phyloP scores from a whole-genome alignment of 2,329 filamentous ascomycete genomes.

The Hypoxylon rubiginosum region DNA sequence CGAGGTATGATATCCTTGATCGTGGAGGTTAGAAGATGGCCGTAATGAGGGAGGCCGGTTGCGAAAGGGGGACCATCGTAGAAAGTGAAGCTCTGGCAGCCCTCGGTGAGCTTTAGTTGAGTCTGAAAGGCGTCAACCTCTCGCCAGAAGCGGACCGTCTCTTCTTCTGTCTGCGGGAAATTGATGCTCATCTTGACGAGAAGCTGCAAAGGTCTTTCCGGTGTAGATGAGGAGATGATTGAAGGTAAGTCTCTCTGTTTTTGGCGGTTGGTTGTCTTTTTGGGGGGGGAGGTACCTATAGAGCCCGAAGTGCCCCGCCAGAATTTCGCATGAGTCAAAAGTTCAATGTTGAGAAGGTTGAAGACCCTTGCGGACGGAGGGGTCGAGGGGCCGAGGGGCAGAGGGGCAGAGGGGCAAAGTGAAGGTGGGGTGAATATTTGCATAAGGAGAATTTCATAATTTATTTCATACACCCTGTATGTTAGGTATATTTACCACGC shows the following conservation, averaged over 20 bases:
- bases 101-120: conserved; percentile 83
- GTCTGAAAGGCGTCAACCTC: conserved; percentile 92
- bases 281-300: neutral
- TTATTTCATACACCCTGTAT: too few relatives aligned
- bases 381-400: conserved; percentile 1
- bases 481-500: too few relatives aligned
- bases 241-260: neutral
- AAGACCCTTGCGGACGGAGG: conserved; percentile 14
- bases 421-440: neutral
- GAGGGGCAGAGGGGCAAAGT: conserved; percentile 7
- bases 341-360: neutral
- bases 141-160: conserved; percentile 86
- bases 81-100: conserved; percentile 89
- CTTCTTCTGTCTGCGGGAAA: conserved; percentile 93
- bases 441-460: too few relatives aligned
- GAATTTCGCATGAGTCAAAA: conserved; percentile 36
- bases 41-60: conserved; percentile 77
- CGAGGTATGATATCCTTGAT: conserved; percentile 98
- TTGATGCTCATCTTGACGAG: conserved; percentile 80
- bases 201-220: conserved; percentile 1
- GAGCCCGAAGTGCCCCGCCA: conserved; percentile 26
- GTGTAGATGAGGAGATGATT: neutral
- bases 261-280: neutral
- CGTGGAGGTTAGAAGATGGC: conserved; percentile 87
- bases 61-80: conserved; percentile 89